Evolutionary conservation across 257 asterid genomes (phyloP), one percentile per base, ranked within the genome.

Genomic region (Voacanga thouarsii): DNA sequence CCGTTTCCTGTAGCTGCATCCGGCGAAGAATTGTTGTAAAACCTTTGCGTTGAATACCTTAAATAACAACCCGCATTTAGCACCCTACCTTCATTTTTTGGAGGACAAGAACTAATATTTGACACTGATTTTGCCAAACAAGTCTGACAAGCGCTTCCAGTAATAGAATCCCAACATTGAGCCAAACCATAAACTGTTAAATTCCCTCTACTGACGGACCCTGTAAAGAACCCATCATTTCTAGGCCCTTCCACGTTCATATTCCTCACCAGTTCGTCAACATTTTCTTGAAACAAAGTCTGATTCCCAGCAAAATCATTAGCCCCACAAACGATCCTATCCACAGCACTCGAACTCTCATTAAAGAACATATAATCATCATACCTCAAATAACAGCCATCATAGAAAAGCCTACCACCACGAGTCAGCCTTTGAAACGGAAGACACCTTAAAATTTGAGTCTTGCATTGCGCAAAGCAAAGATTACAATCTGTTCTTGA

Each of bases 81-180:
- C 14, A 85, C 89, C 70, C 95, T 89, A 26, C 94, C 96, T 81
- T 92, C 97, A 4, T 75, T 78, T 72, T 84, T 89, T 0, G 93
- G 96, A 47, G 78, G 24, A 57, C 96, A 92, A 12, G 85, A 83
- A 50, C 71, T 81, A 79, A 89, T 79, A 21, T 87, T 84, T 2
- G 75, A 57, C 59, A 73, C 86, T 1, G 92, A 86, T n/a, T 80
- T 82, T 24, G 77, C 79, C 86, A 92, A 85, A 80, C 96, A 92
- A 7, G n/a, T 53, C 57, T 57, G 74, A 83, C 97, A 90, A 51
- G 57, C 88, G 59, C 80, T 79, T 78, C 87, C 84, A 53, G 79
- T 87, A 76, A 92, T 90, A 72, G 81, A 68, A 81, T 89, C 89
- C 97, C 97, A 92, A 81, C 96, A 92, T 79, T 92, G 97, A 78